Percentiles rank a stretch among this genome's conserved stretches.
phyloP scores from a whole-genome alignment of 805 yeast species.

The Yarrowia sp. region DNA sequence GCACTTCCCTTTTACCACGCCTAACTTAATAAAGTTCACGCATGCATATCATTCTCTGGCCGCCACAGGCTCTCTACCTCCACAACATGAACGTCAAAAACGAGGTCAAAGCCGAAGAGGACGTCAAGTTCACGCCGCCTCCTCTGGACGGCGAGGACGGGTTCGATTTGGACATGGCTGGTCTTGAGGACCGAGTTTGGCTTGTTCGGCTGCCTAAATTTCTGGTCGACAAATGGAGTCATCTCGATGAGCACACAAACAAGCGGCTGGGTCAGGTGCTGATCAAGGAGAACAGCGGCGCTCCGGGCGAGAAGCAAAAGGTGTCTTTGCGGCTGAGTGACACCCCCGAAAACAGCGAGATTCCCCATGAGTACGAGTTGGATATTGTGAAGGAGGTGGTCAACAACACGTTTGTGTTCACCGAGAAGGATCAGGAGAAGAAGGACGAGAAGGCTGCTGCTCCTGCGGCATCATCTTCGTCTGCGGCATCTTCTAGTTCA shows the following conservation, averaged over 20 bases:
- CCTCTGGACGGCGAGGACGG: conserved; percentile 28
- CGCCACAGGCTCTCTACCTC: not conserved
- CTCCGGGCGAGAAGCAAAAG: conserved; percentile 42
- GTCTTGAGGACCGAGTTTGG: conserved; percentile 78
- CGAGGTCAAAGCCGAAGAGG: conserved; percentile 9
- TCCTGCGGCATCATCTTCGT: not conserved
- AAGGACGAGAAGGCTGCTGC: not conserved
- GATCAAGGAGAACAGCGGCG: conserved; percentile 45
- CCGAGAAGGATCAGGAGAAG: conserved; percentile 68
- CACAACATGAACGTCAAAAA: not conserved
- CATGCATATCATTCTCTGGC: too few relatives aligned
- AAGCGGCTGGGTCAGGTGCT: conserved; percentile 75
- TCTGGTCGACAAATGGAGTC: conserved; percentile 76
- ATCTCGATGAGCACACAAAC: conserved; percentile 61
- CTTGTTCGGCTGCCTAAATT: conserved; percentile 86
- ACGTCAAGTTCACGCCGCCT: conserved; percentile 31
- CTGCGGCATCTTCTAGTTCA: not conserved
- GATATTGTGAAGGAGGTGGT: conserved; percentile 75
- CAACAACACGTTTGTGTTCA: conserved; percentile 79
- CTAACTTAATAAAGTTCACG: too few relatives aligned
- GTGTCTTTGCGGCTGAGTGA: conserved; percentile 43
- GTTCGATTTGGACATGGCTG: conserved; percentile 62
- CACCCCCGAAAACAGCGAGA: conserved; percentile 46
- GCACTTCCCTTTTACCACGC: too few relatives aligned
- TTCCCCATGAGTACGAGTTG: conserved; percentile 85